A percentile compares a stretch with the other conserved stretches of the same genome.
Conservation (phyloP, 23 red algal species). For the Gracilaria domingensis region DNA sequence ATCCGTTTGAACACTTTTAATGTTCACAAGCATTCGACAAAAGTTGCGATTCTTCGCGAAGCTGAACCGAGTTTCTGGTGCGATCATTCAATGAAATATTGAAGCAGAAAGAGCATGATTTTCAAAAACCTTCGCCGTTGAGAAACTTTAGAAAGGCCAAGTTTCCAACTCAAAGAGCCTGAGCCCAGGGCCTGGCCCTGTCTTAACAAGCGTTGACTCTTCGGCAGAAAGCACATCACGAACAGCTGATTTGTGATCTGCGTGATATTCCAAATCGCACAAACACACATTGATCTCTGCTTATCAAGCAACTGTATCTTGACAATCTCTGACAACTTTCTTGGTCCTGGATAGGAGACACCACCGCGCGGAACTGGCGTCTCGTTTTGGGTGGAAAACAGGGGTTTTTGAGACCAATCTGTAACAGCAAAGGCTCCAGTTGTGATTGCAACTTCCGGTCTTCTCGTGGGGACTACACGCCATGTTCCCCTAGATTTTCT, state of each 20-base stretch:
- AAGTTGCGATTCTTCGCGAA: not conserved
- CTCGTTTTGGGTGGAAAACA: not conserved
- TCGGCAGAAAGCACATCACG: conserved; percentile 56
- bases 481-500: not conserved
- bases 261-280: conserved; percentile 80
- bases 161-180: too few species aligned
- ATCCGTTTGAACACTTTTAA: not conserved
- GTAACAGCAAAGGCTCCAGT: not conserved
- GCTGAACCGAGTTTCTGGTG: too few species aligned
- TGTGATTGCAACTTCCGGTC: not conserved
- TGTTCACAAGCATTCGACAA: not conserved
- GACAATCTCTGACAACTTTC: conserved; percentile 64
- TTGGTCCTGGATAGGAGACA: conserved; percentile 67
- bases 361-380: conserved; percentile 30
- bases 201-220: too few species aligned
- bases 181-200: too few species aligned
- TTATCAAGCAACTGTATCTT: conserved; percentile 72
- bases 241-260: conserved; percentile 52
- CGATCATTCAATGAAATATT: too few species aligned
- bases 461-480: not conserved
- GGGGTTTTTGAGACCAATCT: not conserved
- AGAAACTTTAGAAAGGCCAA: too few species aligned
- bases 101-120: not conserved
- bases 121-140: too few species aligned
- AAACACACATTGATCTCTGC: conserved; percentile 40